Conservation (phyloP, 768 basidiomycete genomes). For the Mrakia hoshinonis region DNA sequence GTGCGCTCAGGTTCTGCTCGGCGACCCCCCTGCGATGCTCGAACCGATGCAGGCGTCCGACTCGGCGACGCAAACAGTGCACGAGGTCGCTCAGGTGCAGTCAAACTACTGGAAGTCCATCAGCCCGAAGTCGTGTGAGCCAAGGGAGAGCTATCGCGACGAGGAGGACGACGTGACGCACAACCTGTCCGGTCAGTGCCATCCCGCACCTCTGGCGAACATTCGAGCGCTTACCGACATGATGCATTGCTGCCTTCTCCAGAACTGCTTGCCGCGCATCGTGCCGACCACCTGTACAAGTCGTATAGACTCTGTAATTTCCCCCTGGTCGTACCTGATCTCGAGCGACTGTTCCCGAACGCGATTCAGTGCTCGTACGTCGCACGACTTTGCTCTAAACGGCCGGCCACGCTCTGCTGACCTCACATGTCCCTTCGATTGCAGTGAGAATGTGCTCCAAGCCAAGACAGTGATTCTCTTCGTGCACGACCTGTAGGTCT, state of each 20-base stretch:
- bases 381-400: neutral
- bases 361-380: slow-evolving; percentile 87
- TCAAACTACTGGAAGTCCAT: slow-evolving; percentile 85
- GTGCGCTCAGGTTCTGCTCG: slow-evolving; percentile 77
- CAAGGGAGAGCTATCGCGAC: slow-evolving; percentile 52
- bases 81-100: slow-evolving; percentile 69
- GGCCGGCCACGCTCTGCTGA: neutral
- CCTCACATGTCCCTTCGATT: slow-evolving; percentile 6
- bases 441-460: slow-evolving; percentile 62
- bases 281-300: slow-evolving; percentile 73
- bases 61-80: slow-evolving; percentile 57
- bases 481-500: slow-evolving; percentile 78
- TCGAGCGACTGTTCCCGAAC: slow-evolving; percentile 64
- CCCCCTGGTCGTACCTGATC: slow-evolving; percentile 56
- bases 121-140: slow-evolving; percentile 71
- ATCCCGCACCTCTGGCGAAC: slow-evolving; percentile 45
- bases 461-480: slow-evolving; percentile 73
- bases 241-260: neutral
- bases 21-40: slow-evolving; percentile 71
- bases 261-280: slow-evolving; percentile 46
- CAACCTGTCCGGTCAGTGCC: slow-evolving; percentile 29
- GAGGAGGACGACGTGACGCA: neutral
- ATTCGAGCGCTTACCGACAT: neutral
- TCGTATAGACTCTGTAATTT: slow-evolving; percentile 69
- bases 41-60: neutral